phyloP scores from a whole-genome alignment of 2,329 filamentous ascomycete species.

The Claviceps sp. region DNA sequence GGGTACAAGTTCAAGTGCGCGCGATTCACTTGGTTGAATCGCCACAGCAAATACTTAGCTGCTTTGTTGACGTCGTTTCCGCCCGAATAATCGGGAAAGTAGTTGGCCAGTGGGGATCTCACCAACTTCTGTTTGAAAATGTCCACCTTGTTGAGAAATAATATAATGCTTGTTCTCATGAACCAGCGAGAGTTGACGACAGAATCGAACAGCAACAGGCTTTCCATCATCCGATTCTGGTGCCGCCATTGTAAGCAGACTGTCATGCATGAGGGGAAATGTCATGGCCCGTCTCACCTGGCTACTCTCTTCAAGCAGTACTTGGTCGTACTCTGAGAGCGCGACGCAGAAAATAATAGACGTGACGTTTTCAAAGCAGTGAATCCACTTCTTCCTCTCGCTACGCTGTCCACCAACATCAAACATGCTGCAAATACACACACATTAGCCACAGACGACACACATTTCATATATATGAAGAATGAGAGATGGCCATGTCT shows the following conservation, averaged over 20 bases:
- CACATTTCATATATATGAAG: not conserved
- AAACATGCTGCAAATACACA: conserved; percentile 70
- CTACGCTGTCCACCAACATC: conserved; percentile 95
- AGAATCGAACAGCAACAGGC: conserved; percentile 87
- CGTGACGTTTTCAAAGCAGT: conserved; percentile 98
- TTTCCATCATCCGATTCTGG: conserved; percentile 99
- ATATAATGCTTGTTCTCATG: conserved; percentile 95
- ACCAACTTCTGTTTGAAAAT: conserved; percentile 91
- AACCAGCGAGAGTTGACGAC: conserved; percentile 99
- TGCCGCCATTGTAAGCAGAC: not conserved
- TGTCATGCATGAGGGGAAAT: not conserved
- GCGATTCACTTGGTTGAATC: conserved; percentile 96
- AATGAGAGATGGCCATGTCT: not conserved
- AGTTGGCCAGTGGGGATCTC: conserved; percentile 80
- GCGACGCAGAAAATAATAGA: conserved; percentile 99
- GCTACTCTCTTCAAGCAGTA: conserved; percentile 89
- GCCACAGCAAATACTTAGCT: conserved; percentile 93
- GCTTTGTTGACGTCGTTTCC: conserved; percentile 97
- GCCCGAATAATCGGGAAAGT: conserved; percentile 95
- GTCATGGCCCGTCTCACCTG: conserved; percentile 48
- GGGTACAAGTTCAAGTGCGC: conserved; percentile 94
- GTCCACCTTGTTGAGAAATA: conserved; percentile 98
- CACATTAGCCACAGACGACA: conserved; percentile 10
- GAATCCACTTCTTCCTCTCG: conserved; percentile 99
- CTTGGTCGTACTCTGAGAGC: conserved; percentile 95